Percentiles rank a stretch among this genome's conserved stretches.
phyloP scores from a whole-genome alignment of 495 filamentous ascomycete species.

The Hypoxylon fuscum region DNA sequence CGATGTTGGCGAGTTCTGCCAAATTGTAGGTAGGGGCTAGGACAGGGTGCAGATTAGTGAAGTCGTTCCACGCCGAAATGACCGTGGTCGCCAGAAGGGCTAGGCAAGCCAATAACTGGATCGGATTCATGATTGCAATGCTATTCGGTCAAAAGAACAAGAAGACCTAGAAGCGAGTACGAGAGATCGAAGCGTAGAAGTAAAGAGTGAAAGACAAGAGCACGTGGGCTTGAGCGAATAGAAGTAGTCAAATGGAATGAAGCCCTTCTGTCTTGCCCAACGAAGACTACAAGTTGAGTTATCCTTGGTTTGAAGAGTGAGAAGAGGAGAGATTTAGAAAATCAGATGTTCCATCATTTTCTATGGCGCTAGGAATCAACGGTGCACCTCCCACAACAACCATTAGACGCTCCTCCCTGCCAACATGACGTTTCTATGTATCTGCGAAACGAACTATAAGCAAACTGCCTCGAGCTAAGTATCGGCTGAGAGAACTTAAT shows the following conservation, averaged over 20 bases:
- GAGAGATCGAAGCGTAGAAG: not conserved
- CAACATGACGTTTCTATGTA: not conserved
- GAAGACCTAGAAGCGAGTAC: not conserved
- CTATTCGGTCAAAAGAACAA: not conserved
- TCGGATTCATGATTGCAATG: conserved; percentile 12
- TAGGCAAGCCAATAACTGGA: conserved; percentile 11
- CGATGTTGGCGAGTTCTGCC: conserved; percentile 30
- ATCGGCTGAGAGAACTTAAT: not conserved
- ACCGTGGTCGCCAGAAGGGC: conserved; percentile 1
- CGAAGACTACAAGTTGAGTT: not conserved
- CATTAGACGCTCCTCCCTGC: conserved; percentile 1
- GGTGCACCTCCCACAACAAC: not conserved
- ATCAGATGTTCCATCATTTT: not conserved
- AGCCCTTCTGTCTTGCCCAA: not conserved
- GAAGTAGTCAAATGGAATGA: not conserved
- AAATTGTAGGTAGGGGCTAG: conserved; percentile 33
- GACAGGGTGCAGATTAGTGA: conserved; percentile 33
- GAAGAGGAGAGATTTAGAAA: not conserved
- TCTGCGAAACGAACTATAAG: conserved; percentile 15
- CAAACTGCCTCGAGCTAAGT: not conserved
- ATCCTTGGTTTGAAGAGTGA: not conserved
- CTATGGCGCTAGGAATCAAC: not conserved
- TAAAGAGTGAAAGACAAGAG: conserved; percentile 4
- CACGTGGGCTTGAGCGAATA: not conserved
- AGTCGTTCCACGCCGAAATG: conserved; percentile 26